A percentile compares a stretch with the other conserved stretches of the same genome.
Conservation (phyloP, 305 asterid species). For the Salvia sclarea region DNA sequence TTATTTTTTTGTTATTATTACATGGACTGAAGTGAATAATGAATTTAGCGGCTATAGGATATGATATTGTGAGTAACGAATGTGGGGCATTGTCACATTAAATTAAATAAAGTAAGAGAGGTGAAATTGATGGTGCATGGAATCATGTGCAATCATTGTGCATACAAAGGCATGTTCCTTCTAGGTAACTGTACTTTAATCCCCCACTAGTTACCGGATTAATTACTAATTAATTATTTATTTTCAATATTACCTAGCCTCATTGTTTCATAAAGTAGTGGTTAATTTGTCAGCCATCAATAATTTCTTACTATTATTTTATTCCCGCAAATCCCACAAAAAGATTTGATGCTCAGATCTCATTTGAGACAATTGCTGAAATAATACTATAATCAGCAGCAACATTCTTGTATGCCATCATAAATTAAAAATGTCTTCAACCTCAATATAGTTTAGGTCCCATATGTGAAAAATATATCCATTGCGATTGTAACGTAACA, state of each 20-base stretch:
- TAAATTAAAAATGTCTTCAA: too few species aligned
- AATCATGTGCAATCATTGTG: slow-evolving; percentile 38
- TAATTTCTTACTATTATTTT: too few species aligned
- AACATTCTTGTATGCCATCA: too few species aligned
- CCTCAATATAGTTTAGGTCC: too few species aligned
- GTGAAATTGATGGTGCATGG: slow-evolving; percentile 29
- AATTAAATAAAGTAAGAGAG: neutral
- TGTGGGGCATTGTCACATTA: neutral
- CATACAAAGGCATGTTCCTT: slow-evolving; percentile 23
- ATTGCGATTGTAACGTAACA: too few species aligned
- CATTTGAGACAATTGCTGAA: too few species aligned
- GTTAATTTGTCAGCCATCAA: too few species aligned
- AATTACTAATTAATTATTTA: neutral
- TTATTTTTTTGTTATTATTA: too few species aligned
- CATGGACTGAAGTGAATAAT: neutral
- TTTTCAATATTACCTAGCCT: neutral
- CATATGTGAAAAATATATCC: too few species aligned
- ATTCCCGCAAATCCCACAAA: neutral
- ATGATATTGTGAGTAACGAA: neutral
- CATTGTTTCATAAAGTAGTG: neutral
- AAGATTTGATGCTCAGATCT: too few species aligned
- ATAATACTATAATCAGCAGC: too few species aligned
- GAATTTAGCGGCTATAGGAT: neutral
- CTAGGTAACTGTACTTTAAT: neutral
- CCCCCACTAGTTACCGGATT: neutral